Evolutionary conservation across 768 basidiomycete species (phyloP), one percentile per base, ranked within the genome.

Genomic region (Clitopilus hobsonii): DNA sequence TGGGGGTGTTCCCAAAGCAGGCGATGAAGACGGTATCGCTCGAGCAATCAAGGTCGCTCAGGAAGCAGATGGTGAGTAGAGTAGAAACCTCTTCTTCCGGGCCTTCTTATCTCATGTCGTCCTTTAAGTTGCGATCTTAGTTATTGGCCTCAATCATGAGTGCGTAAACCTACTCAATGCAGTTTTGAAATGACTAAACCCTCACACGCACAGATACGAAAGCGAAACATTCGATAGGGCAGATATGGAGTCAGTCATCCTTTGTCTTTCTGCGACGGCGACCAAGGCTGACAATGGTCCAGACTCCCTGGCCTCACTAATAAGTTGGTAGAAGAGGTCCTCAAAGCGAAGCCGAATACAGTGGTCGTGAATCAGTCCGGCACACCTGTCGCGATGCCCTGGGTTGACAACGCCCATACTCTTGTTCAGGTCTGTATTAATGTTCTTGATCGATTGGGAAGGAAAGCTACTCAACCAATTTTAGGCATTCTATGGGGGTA

Each of bases 201-300:
- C 13, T 36, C n/a, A n/a, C 32, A 20, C 51, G 47, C 16, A 24
- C 51, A 69, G 69, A 30, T 67, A 74, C 74, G 84, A 87, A 63
- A 79, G 76, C 41, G 85, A 86, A 69, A 83, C 82, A 2, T 79
- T 77, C 57, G 85, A 87, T 62, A 71, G 85, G 38, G 62, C 70
- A 10, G 62, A 76, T 56, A 68, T 79, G 60, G 70, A 73, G 75
- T 79, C 55, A 36, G 67, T 64, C 51, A 24, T 38, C 25, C 26
- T 3, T 10, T 20, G 24, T 41, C 14, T 36, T 24, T 18, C 3
- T 6, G 36, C 32, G 8, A 11, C 32, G 32, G n/a, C n/a, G 32
- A 36, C 32, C n/a, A n/a, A 36, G 3, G 3, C 10, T 36, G 32
- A 36, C 10, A 36, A 14, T n/a, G 2, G 30, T 16, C 18, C 48